Evolutionary conservation across 2,329 filamentous ascomycete genomes (phyloP).

Genomic region (Ophiosphaerella korrae): DNA sequence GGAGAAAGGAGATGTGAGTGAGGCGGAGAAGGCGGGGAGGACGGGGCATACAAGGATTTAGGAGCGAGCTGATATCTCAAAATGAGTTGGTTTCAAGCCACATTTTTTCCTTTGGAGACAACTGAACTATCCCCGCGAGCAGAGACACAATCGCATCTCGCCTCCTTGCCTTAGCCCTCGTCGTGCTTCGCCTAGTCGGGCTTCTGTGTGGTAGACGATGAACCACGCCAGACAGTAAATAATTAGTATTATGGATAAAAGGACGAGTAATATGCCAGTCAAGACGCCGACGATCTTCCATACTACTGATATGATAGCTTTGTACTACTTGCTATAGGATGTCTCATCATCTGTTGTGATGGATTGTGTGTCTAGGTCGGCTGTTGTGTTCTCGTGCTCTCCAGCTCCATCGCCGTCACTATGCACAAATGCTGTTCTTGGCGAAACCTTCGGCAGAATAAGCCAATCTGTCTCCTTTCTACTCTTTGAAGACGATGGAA

Average conservation of each 20-base stretch:
- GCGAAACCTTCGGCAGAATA: constrained; percentile 1
- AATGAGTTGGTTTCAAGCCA: not conserved
- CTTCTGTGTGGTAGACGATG: constrained; percentile 37
- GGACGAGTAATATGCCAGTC: constrained; percentile 18
- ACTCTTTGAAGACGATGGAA: constrained; percentile 12
- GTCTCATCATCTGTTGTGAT: not conserved
- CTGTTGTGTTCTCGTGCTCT: not conserved
- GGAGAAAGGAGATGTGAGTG: not conserved
- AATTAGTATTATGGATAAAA: constrained; percentile 26
- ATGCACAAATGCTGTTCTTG: not conserved
- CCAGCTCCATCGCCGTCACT: not conserved
- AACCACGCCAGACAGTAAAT: constrained; percentile 36
- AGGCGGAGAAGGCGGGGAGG: not conserved
- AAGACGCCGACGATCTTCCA: constrained; percentile 10
- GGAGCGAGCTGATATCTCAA: not conserved
- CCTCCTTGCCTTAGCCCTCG: constrained; percentile 30
- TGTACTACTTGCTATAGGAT: not conserved
- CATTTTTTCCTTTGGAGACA: not conserved
- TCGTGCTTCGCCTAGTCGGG: constrained; percentile 28
- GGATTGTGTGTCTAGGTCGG: not conserved
- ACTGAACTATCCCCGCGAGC: constrained; percentile 9
- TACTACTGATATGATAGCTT: not conserved
- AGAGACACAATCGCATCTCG: constrained; percentile 41
- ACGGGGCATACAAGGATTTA: not conserved
- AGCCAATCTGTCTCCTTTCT: constrained; percentile 5